These are phyloP conservation scores for Trametes coccinea DNA, from an alignment of 768 basidiomycete genomes.

Conservation along the genomic window DNA sequence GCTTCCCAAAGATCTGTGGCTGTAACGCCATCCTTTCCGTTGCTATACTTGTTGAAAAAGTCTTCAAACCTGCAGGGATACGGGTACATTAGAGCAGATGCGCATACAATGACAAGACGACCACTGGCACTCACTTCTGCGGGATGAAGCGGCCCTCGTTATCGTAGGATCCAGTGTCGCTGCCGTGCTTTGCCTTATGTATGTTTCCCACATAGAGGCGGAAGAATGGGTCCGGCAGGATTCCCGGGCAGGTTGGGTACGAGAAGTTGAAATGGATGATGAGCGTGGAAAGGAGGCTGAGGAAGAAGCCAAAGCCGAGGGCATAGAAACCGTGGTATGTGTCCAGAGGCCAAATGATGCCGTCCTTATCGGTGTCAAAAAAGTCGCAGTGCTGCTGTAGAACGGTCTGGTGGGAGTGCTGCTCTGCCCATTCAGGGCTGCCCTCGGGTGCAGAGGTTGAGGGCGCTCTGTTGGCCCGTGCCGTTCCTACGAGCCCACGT, in stretches of 20 bases:
- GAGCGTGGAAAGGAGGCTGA: conserved; percentile 37
- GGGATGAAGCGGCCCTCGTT: conserved; percentile 43
- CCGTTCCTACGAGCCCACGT: conserved; percentile 14
- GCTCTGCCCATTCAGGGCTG: conserved; percentile 20
- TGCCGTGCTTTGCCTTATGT: conserved; percentile 43
- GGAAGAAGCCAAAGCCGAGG: conserved; percentile 43
- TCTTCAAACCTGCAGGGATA: conserved; percentile 37
- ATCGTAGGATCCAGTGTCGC: conserved; percentile 44
- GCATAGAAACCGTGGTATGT: conserved; percentile 43
- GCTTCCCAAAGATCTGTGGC: conserved; percentile 34
- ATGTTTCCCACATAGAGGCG: conserved; percentile 38
- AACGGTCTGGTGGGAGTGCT: conserved; percentile 34
- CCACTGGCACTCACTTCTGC: conserved; percentile 30
- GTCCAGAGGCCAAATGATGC: conserved; percentile 46
- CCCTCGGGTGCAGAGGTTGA: conserved; percentile 21
- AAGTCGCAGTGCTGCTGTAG: conserved; percentile 44
- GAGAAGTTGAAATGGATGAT: conserved; percentile 40
- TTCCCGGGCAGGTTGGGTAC: conserved; percentile 29
- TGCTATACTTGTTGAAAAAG: conserved; percentile 42
- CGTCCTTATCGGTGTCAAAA: conserved; percentile 44
- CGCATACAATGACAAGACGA: not conserved
- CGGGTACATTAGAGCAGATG: too few species aligned
- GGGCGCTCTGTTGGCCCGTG: conserved; percentile 25
- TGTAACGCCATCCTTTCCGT: conserved; percentile 27
- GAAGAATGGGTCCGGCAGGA: conserved; percentile 45